Evolutionary conservation across 345 rosid species (phyloP).

Genomic region (Arabidopsis arenosa): DNA sequence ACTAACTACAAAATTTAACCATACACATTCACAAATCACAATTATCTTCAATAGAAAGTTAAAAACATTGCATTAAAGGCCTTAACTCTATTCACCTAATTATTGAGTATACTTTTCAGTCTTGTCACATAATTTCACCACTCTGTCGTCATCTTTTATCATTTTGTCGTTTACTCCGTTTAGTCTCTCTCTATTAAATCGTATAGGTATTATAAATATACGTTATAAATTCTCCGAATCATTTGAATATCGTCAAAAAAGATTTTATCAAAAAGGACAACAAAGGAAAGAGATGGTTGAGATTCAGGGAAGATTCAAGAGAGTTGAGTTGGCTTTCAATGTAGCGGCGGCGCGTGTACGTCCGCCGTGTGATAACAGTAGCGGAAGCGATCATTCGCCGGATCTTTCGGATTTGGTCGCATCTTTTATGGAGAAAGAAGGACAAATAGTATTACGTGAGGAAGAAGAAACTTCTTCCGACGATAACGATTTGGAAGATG

Average conservation of each 20-base stretch:
- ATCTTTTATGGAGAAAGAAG: conserved; percentile 71
- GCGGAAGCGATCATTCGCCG: conserved; percentile 68
- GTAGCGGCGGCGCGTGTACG: conserved; percentile 39
- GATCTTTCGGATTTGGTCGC: conserved; percentile 75
- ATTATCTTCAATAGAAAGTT: background rate
- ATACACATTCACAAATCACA: background rate
- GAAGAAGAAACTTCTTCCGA: conserved; percentile 19
- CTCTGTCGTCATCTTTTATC: conserved; percentile 38
- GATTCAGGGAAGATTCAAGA: conserved; percentile 48
- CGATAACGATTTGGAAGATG: conserved; percentile 51
- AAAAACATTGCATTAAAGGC: background rate
- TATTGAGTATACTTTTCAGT: background rate
- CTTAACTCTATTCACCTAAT: background rate
- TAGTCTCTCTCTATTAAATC: background rate
- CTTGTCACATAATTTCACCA: conserved; percentile 42
- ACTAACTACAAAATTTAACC: no score
- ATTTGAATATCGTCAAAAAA: conserved; percentile 23
- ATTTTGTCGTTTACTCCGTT: conserved; percentile 39
- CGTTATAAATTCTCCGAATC: conserved; percentile 24
- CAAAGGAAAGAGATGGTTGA: conserved; percentile 33
- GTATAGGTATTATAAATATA: conserved; percentile 6
- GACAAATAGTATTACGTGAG: background rate
- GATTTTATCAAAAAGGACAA: background rate
- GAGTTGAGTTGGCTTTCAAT: conserved; percentile 54
- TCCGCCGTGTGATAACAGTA: conserved; percentile 62